A percentile compares a stretch with the other conserved stretches of the same genome.
phyloP scores from a whole-genome alignment of 2,329 filamentous ascomycete genomes.

The Exophiala sp. region DNA sequence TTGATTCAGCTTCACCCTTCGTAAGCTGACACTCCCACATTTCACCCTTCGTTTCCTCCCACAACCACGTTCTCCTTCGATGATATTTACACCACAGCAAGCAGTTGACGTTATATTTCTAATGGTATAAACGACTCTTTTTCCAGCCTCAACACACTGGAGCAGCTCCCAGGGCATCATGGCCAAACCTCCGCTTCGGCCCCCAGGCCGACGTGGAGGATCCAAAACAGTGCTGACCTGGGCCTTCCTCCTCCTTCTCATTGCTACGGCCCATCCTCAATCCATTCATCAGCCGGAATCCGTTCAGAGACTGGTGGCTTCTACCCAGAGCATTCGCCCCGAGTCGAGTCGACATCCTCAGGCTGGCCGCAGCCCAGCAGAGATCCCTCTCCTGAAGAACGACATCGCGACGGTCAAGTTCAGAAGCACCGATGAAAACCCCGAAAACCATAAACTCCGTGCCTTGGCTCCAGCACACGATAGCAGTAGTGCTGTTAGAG shows the following conservation, averaged over 20 bases:
- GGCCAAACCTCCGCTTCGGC: conserved; percentile 27
- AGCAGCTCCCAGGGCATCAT: conserved; percentile 13
- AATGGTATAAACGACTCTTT: neutral
- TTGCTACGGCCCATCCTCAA: conserved; percentile 20
- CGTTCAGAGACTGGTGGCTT: conserved; percentile 21
- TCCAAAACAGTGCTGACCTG: conserved; percentile 25
- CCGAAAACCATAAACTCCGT: conserved; percentile 24
- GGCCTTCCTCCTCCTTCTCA: conserved; percentile 25
- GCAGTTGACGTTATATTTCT: too few species aligned
- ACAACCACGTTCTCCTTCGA: neutral
- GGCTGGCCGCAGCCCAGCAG: conserved; percentile 29
- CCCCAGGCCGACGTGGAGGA: conserved; percentile 24
- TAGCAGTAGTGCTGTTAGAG: conserved; percentile 72
- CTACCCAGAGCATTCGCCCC: conserved; percentile 17
- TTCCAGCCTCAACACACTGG: conserved; percentile 6
- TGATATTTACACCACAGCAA: neutral
- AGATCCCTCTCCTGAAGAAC: conserved; percentile 28
- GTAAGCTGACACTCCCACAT: neutral
- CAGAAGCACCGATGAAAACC: conserved; percentile 27
- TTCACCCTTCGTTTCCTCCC: neutral
- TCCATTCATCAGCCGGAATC: conserved; percentile 14
- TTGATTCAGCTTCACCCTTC: neutral
- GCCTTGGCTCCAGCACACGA: conserved; percentile 87
- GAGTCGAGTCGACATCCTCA: conserved; percentile 20
- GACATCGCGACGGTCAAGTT: conserved; percentile 27